Evolutionary conservation across 768 basidiomycete species (phyloP).

Genomic region (Cystofilobasidium bisporidii): DNA sequence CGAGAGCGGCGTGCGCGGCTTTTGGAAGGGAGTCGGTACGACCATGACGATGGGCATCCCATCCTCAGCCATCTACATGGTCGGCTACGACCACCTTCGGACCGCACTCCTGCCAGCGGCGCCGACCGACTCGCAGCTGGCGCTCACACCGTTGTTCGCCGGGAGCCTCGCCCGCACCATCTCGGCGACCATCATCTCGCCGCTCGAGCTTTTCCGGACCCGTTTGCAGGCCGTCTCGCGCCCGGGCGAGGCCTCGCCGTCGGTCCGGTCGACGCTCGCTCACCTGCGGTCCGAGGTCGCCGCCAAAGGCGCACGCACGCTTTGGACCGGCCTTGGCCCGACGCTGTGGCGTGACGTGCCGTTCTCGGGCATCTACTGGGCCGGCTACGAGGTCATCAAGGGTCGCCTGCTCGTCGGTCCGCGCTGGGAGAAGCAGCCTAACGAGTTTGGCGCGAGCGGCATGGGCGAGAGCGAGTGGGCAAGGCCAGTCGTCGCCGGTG

Average conservation of each 20-base stretch:
- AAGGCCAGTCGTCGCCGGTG: conserved; percentile 55
- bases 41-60: conserved; percentile 91
- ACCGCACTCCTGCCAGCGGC: conserved; percentile 43
- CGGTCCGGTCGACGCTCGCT: conserved; percentile 35
- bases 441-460: not conserved
- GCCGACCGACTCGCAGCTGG: conserved; percentile 47
- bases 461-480: conserved; percentile 27
- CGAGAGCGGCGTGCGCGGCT: conserved; percentile 68
- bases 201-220: conserved; percentile 85
- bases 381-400: conserved; percentile 81
- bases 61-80: conserved; percentile 83
- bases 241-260: conserved; percentile 34
- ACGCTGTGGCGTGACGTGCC: conserved; percentile 97
- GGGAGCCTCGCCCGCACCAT: conserved; percentile 73
- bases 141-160: conserved; percentile 62
- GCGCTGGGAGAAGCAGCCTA: conserved; percentile 18
- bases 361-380: conserved; percentile 96
- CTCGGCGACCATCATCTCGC: conserved; percentile 69
- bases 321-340: conserved; percentile 85
- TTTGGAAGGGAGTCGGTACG: conserved; percentile 95
- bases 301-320: conserved; percentile 54
- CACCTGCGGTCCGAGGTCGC: conserved; percentile 54
- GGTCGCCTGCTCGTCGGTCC: conserved; percentile 20
- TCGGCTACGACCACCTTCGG: conserved; percentile 79
- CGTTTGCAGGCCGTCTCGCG: conserved; percentile 63